phyloP scores from a whole-genome alignment of 2,329 filamentous ascomycete genomes.

The Talaromyces atroroseus region DNA sequence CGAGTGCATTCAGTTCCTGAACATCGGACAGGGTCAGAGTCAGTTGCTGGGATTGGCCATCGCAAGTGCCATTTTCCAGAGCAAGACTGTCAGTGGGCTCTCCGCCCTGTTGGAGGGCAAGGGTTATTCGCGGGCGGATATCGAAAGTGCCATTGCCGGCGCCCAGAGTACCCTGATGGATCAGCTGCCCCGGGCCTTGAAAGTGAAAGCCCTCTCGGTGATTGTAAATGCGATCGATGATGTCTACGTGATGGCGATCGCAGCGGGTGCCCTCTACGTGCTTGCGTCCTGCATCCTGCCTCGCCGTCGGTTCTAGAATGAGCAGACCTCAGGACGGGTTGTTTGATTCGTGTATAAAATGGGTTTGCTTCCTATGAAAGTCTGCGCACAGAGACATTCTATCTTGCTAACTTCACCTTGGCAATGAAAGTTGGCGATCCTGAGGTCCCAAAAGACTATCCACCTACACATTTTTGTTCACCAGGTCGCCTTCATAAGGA shows the following conservation, averaged over 20 bases:
- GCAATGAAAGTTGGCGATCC: slow-evolving; percentile 20
- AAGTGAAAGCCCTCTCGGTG: background rate
- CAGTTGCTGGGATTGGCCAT: slow-evolving; percentile 33
- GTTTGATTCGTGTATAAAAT: no score
- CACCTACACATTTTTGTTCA: slow-evolving; percentile 20
- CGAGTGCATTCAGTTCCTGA: slow-evolving; percentile 33
- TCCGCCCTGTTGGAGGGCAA: background rate
- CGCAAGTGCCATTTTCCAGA: slow-evolving; percentile 36
- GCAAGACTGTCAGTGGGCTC: slow-evolving; percentile 26
- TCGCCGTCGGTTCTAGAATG: background rate
- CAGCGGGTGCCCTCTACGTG: background rate
- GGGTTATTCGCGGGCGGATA: background rate
- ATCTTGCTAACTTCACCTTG: slow-evolving; percentile 27
- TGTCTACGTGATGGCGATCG: background rate
- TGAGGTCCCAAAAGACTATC: slow-evolving; percentile 14
- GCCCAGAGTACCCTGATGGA: background rate
- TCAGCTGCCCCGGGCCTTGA: background rate
- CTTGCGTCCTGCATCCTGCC: background rate
- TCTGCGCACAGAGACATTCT: slow-evolving; percentile 22
- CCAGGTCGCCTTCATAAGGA: slow-evolving; percentile 23
- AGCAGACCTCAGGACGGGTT: no score
- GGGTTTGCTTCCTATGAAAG: background rate
- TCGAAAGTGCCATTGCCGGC: background rate
- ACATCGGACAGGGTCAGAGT: slow-evolving; percentile 28
- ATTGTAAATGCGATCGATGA: background rate